Evolutionary conservation across 208 protist genomes (phyloP).

Genomic region (Leishmania major): DNA sequence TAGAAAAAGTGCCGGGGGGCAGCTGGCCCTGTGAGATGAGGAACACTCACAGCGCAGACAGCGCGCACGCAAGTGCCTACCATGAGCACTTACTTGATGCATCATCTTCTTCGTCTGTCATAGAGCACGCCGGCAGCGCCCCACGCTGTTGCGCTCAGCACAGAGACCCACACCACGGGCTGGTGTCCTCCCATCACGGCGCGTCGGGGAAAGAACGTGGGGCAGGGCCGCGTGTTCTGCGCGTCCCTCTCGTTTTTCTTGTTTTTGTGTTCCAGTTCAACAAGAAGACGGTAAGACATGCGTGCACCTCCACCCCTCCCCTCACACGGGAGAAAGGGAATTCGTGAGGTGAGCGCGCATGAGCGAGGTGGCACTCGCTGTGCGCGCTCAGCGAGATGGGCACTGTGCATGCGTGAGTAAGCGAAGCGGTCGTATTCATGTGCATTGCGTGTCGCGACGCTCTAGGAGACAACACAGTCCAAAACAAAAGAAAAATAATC

Average conservation of each 20-base stretch:
- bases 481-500: no score
- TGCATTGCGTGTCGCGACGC: neutral
- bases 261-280: no score
- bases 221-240: neutral
- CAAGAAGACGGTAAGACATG: neutral
- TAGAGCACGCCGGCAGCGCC: neutral
- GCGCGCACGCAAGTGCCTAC: neutral
- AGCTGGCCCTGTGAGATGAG: neutral
- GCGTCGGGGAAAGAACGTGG: neutral
- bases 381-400: neutral
- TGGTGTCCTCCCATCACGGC: neutral
- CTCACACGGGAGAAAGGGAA: no score
- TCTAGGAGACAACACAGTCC: neutral
- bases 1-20: neutral
- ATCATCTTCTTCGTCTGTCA: neutral
- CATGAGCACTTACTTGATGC: neutral
- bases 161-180: neutral
- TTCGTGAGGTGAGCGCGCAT: neutral
- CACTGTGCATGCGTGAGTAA: neutral
- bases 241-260: neutral
- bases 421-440: neutral
- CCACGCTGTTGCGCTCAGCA: neutral
- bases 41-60: neutral
- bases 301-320: no score
- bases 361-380: neutral